Evolutionary conservation across 345 rosid species (phyloP), one percentile per base, ranked within the genome.

Genomic region (Ailanthus altissimus): DNA sequence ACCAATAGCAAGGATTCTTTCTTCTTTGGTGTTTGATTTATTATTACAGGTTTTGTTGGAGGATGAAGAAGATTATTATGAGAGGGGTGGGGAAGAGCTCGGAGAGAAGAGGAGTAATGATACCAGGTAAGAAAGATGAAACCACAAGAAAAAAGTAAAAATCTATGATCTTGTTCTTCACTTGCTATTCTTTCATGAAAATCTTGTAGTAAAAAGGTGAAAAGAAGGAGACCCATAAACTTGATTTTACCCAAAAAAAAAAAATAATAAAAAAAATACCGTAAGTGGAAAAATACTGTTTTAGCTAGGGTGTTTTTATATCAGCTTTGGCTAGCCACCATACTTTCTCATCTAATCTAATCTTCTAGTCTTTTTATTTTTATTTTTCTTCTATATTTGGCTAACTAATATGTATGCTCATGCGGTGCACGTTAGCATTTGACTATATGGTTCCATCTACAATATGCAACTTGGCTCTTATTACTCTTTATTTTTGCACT

Each of bases 361-460:
- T 83, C 77, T 67, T 40, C 68, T 56, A 63, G 66, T 47, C 47
- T 26, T 70, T 61, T 69, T 38, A 32, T 58, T 70, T 16, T 15
- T 14, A 50, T 38, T 67, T 25, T 58, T 67, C 71, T 75, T 81
- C 70, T 66, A 69, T 76, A 74, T 81, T 23, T 84, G 78, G 78
- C 67, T 78, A 80, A 67, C 78, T 80, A 80, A 86, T 86, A 36
- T 64, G 40, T 64, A 76, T 85, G 79, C 82, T 80, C 81, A 83
- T 76, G 89, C 76, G 90, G 90, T 89, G 90, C 93, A 92, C 83
- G 90, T 91, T 94, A 90, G 92, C 90, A 89, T 89, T 88, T 80
- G 90, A 83, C 82, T 68, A 84, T 68, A 84, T 90, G 97, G 94
- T 88, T 92, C 93, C 90, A 50, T 78, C 71, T 75, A 72, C 78